phyloP scores from a whole-genome alignment of 2,329 filamentous ascomycete species.

The Trichoderma guizhouense region DNA sequence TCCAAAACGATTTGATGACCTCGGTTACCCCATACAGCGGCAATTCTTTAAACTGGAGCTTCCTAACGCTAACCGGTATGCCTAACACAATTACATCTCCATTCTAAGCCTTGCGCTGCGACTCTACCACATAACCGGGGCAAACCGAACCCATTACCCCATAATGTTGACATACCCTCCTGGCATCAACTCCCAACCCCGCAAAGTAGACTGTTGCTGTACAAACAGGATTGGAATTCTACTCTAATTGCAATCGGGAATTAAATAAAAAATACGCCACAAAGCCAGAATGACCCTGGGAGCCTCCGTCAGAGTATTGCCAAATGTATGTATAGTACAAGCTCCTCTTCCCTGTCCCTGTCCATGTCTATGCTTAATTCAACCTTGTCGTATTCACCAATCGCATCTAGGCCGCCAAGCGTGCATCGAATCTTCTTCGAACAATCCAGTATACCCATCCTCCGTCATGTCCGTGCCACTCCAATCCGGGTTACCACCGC shows the following conservation, averaged over 20 bases:
- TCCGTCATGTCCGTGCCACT: constrained; percentile 86
- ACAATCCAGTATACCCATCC: constrained; percentile 91
- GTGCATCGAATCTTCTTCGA: constrained; percentile 71
- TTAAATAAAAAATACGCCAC: background rate
- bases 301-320: constrained; percentile 7
- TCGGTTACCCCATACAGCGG: background rate
- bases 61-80: background rate
- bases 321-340: constrained; percentile 4
- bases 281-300: background rate
- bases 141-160: background rate
- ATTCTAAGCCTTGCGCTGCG: background rate
- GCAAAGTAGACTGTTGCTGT: background rate
- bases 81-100: background rate
- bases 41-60: background rate
- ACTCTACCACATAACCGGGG: background rate
- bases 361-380: background rate
- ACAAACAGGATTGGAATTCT: background rate
- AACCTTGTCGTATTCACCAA: background rate
- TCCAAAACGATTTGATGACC: background rate
- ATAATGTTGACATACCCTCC: background rate
- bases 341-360: background rate
- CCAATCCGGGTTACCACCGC: constrained; percentile 78
- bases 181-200: constrained; percentile 4
- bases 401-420: constrained; percentile 50
- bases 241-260: background rate